phyloP scores from a whole-genome alignment of 2,329 filamentous ascomycete genomes.

The Fusarium verticillioides region DNA sequence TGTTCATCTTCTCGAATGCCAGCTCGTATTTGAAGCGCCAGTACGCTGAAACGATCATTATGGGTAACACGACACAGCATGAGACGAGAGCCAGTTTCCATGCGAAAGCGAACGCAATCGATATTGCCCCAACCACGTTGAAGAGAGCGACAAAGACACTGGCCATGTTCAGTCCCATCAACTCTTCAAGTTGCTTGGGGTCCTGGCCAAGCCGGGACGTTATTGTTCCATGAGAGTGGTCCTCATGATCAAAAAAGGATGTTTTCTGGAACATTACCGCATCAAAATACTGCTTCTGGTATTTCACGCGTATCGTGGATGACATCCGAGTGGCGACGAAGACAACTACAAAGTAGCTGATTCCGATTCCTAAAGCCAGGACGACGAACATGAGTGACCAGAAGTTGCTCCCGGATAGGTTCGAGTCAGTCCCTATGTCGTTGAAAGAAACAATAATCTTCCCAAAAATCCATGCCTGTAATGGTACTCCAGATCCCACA shows the following conservation, averaged over 20 bases:
- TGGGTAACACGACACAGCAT: constrained; percentile 67
- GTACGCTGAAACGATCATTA: constrained; percentile 60
- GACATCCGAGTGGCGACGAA: constrained; percentile 58
- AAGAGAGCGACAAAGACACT: constrained; percentile 72
- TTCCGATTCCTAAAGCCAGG: constrained; percentile 63
- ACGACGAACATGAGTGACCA: constrained; percentile 75
- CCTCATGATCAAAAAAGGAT: constrained; percentile 69
- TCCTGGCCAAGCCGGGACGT: constrained; percentile 67
- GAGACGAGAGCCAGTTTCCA: constrained; percentile 81
- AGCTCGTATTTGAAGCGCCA: constrained; percentile 68
- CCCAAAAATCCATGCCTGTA: constrained; percentile 67
- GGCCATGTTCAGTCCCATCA: constrained; percentile 72
- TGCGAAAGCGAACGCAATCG: constrained; percentile 76
- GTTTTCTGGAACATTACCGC: constrained; percentile 69
- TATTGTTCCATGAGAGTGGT: constrained; percentile 69
- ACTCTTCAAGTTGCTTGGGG: constrained; percentile 69
- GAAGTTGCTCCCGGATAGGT: constrained; percentile 62
- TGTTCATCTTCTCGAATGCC: constrained; percentile 76
- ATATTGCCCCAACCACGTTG: constrained; percentile 71
- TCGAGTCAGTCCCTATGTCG: constrained; percentile 45
- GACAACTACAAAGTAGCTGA: constrained; percentile 61
- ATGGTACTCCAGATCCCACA: constrained; percentile 57
- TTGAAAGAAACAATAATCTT: constrained; percentile 64
- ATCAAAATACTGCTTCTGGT: constrained; percentile 70
- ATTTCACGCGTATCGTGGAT: constrained; percentile 61